Conservation (phyloP, 2,329 filamentous ascomycete genomes). For the Orbilia brochopaga region DNA sequence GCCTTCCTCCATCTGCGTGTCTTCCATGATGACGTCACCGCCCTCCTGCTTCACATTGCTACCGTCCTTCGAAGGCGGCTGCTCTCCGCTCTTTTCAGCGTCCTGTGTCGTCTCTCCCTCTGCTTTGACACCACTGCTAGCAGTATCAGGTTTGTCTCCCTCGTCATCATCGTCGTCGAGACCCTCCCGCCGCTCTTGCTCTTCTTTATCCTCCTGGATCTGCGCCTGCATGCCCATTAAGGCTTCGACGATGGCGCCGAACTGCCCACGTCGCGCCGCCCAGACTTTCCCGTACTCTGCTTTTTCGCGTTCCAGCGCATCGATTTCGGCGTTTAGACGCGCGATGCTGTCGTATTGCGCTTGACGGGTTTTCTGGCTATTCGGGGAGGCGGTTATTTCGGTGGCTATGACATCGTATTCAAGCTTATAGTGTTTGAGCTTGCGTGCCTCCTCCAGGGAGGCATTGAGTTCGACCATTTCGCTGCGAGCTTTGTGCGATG, state of each 20-base stretch:
- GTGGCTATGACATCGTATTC: slow-evolving; percentile 54
- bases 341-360: slow-evolving; percentile 53
- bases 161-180: slow-evolving; percentile 49
- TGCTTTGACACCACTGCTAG: background rate
- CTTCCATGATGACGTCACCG: slow-evolving; percentile 33
- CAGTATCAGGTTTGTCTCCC: slow-evolving; percentile 24
- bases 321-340: slow-evolving; percentile 54
- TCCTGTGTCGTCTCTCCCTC: slow-evolving; percentile 23
- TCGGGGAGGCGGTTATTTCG: slow-evolving; percentile 53
- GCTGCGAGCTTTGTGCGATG: slow-evolving; percentile 51
- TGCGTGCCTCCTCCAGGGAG: slow-evolving; percentile 49
- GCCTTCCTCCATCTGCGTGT: slow-evolving; percentile 38
- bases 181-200: slow-evolving; percentile 52
- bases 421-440: slow-evolving; percentile 53
- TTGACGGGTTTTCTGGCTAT: slow-evolving; percentile 54
- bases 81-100: slow-evolving; percentile 11
- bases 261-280: slow-evolving; percentile 53
- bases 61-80: slow-evolving; percentile 3
- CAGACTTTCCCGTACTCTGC: slow-evolving; percentile 54
- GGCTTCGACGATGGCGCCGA: slow-evolving; percentile 54
- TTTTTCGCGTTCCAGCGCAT: slow-evolving; percentile 53
- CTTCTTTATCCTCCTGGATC: slow-evolving; percentile 55
- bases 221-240: slow-evolving; percentile 55
- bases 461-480: slow-evolving; percentile 52
- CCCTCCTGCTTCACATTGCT: slow-evolving; percentile 1